Percentiles rank a stretch among this genome's conserved stretches.
phyloP scores from a whole-genome alignment of 306 rosid genomes.

The Begonia masoniana region DNA sequence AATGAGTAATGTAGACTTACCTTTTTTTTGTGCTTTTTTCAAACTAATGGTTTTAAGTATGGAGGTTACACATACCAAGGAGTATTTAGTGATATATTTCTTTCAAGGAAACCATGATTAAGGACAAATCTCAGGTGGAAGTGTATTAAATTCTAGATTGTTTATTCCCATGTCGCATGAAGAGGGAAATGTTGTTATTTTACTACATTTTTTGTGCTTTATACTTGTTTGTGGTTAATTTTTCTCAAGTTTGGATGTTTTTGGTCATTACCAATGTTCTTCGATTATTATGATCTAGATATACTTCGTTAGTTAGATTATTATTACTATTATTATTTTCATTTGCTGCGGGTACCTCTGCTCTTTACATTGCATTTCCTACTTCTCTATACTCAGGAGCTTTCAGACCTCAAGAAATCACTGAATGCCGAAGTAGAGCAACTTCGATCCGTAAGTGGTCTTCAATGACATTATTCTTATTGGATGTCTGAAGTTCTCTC shows the following conservation, averaged over 20 bases:
- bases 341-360: no score
- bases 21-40: no score
- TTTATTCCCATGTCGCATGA: no score
- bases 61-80: no score
- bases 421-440: conserved; percentile 87
- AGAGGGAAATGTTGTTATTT: no score
- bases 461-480: conserved; percentile 2
- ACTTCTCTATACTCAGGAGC: conserved; percentile 48
- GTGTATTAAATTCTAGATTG: no score
- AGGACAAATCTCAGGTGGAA: no score
- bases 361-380: background rate
- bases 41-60: no score
- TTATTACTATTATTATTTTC: no score
- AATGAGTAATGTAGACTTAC: no score
- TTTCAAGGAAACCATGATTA: no score
- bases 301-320: background rate
- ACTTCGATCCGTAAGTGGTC: conserved; percentile 66
- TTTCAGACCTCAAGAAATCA: conserved; percentile 79
- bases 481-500: background rate
- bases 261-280: background rate
- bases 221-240: background rate
- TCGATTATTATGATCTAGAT: background rate
- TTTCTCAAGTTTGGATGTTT: background rate
- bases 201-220: background rate
- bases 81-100: no score